Evolutionary conservation across 768 basidiomycete species (phyloP).

Genomic region (Rhizopogon vinicolor): DNA sequence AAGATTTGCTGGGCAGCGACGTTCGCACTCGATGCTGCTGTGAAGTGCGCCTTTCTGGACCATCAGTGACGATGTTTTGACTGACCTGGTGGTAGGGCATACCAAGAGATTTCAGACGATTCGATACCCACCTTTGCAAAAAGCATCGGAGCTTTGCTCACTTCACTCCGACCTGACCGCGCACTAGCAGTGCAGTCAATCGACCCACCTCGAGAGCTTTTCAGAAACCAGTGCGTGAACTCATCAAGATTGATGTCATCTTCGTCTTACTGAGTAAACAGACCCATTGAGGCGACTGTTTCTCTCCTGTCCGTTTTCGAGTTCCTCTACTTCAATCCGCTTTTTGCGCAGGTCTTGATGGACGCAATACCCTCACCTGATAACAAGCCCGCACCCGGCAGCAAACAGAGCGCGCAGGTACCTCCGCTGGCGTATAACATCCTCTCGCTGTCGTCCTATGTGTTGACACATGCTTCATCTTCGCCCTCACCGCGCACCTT

Average conservation of each 20-base stretch:
- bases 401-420: slow-evolving; percentile 8
- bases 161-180: slow-evolving; percentile 50
- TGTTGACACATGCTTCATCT: slow-evolving; percentile 65
- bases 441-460: slow-evolving; percentile 58
- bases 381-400: slow-evolving; percentile 9
- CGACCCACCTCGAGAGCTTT: slow-evolving; percentile 47
- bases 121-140: slow-evolving; percentile 43
- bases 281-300: slow-evolving; percentile 59
- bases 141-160: slow-evolving; percentile 48
- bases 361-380: slow-evolving; percentile 28
- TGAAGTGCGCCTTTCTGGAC: slow-evolving; percentile 36
- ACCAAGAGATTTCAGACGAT: slow-evolving; percentile 53
- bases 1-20: slow-evolving; percentile 56
- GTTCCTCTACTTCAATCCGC: slow-evolving; percentile 46
- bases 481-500: slow-evolving; percentile 51
- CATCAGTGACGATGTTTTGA: background rate
- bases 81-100: slow-evolving; percentile 35
- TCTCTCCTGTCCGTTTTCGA: slow-evolving; percentile 59
- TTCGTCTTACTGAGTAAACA: slow-evolving; percentile 20
- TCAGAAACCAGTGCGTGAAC: slow-evolving; percentile 49
- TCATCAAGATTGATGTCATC: background rate
- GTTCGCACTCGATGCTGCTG: slow-evolving; percentile 43
- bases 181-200: slow-evolving; percentile 42
- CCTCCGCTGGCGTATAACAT: slow-evolving; percentile 42
- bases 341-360: slow-evolving; percentile 45